A percentile compares a stretch with the other conserved stretches of the same genome.
Conservation (phyloP, 2,329 filamentous ascomycete species). For the Fusarium tuaranense region DNA sequence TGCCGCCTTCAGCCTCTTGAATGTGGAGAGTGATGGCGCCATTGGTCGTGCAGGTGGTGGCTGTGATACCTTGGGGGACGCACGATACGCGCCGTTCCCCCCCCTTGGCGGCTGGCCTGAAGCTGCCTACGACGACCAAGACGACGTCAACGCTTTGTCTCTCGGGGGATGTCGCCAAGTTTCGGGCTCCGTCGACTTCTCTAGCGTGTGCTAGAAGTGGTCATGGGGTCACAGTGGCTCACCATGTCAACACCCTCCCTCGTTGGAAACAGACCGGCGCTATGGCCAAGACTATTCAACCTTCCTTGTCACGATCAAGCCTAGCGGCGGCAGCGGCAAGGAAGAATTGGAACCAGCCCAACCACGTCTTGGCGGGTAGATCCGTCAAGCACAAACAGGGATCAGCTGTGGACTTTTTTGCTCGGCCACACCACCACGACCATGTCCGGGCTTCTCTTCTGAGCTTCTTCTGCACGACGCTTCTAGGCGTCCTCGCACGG, state of each 20-base stretch:
- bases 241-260: constrained; percentile 19
- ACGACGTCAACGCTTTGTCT: constrained; percentile 13
- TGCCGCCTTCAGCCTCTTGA: constrained; percentile 23
- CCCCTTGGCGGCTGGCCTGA: constrained; percentile 1
- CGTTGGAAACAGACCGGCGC: not conserved
- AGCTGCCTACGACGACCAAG: not conserved
- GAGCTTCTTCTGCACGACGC: constrained; percentile 20
- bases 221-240: constrained; percentile 43
- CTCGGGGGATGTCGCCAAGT: constrained; percentile 27
- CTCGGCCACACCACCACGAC: constrained; percentile 3
- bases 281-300: constrained; percentile 7
- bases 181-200: constrained; percentile 16
- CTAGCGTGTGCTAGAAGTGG: constrained; percentile 30
- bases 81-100: constrained; percentile 21
- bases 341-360: constrained; percentile 21
- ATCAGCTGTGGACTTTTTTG: constrained; percentile 17
- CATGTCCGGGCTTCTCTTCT: not conserved
- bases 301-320: constrained; percentile 28
- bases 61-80: constrained; percentile 22
- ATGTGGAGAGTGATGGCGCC: constrained; percentile 34
- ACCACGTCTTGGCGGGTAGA: constrained; percentile 44
- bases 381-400: constrained; percentile 39
- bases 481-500: constrained; percentile 32
- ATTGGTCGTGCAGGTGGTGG: constrained; percentile 38
- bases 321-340: constrained; percentile 19